phyloP scores from a whole-genome alignment of 2,329 filamentous ascomycete genomes.

The Hymenoscyphus scutula region DNA sequence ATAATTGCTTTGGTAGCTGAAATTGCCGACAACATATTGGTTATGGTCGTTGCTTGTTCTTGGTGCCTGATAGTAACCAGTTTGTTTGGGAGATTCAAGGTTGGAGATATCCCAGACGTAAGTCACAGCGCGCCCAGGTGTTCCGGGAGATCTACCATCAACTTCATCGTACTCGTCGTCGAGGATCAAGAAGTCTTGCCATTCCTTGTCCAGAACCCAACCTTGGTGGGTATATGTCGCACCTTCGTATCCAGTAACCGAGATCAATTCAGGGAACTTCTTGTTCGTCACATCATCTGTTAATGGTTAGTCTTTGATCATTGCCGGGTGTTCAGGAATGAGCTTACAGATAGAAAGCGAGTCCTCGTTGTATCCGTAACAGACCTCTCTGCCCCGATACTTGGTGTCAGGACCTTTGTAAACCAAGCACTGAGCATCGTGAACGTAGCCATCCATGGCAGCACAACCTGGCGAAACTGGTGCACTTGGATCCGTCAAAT shows the following conservation, averaged over 20 bases:
- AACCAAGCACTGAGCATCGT: slow-evolving; percentile 5
- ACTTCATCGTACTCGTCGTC: slow-evolving; percentile 8
- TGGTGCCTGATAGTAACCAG: slow-evolving; percentile 1
- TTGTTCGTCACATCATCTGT: slow-evolving; percentile 3
- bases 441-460: slow-evolving; percentile 1
- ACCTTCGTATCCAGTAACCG: not conserved
- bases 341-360: slow-evolving; percentile 4
- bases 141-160: not conserved
- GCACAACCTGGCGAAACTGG: not conserved
- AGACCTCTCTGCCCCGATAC: slow-evolving; percentile 1
- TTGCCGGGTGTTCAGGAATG: not conserved
- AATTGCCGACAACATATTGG: not conserved
- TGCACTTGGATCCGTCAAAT: not conserved
- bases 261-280: not conserved
- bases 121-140: not conserved
- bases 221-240: slow-evolving; percentile 8
- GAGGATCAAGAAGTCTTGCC: slow-evolving; percentile 1
- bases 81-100: not conserved
- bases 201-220: not conserved
- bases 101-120: not conserved
- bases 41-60: slow-evolving; percentile 5
- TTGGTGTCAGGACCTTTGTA: slow-evolving; percentile 3
- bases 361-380: slow-evolving; percentile 5
- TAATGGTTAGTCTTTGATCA: not conserved
- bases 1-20: not conserved